Evolutionary conservation across 176 grass and related monocot genomes (phyloP), one percentile per base, ranked within the genome.

Genomic region (Juncus inflexus): DNA sequence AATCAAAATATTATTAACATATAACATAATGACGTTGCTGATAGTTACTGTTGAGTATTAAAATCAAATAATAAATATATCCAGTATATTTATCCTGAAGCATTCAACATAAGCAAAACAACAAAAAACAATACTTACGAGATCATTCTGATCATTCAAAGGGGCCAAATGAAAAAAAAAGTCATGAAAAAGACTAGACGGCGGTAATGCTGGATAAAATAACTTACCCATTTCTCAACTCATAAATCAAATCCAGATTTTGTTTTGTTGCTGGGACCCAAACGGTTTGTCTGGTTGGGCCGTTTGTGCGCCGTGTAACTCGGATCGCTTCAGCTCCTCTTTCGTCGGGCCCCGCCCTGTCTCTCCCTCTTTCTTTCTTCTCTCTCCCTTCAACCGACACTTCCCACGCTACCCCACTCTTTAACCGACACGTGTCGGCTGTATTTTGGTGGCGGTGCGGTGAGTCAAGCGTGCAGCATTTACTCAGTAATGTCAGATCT

Each of bases 271-370:
- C 16, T 4, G n/a, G 51, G 66, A n/a, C 66, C 66, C 15, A 13
- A 62, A 50, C 10, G 3, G 9, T 52, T 3, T 61, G 74, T 77
- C 74, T 37, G 38, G 56, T 60, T 60, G 62, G 75, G 63, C 75
- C 16, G 64, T 69, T 77, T 50, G 66, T 41, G 75, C 42, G 62
- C 39, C 75, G 75, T 49, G 64, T 69, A 69, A 61, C 64, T 9
- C 15, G 64, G 75, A 67, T 35, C 63, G 51, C 64, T 45, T 2
- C 12, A 5, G 7, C 40, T 42, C 9, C 36, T 14, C 4, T 52
- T 57, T 50, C 13, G 3, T 37, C 38, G 40, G 28, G 40, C 62
- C 37, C 42, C 5, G 50, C 4, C 11, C 5, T 63, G 36, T 52
- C 62, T 38, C 52, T 39, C 38, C 9, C 6, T 19, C 52, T 35